phyloP scores from a whole-genome alignment of 1,284 basidiomycete species.

The Melampsora larici-populina region DNA sequence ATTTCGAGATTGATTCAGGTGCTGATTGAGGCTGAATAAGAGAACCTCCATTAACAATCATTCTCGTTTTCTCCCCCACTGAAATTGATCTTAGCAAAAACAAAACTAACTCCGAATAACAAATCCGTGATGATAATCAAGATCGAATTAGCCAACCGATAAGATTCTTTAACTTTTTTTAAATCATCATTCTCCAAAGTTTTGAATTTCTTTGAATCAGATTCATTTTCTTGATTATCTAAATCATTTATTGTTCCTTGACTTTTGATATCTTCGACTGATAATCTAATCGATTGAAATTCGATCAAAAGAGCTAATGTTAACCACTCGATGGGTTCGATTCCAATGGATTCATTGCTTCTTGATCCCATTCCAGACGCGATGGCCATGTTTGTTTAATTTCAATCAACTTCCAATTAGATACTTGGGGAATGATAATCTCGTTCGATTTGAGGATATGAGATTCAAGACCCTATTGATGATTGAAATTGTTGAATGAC shows the following conservation, averaged over 20 bases:
- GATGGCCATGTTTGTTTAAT: no score
- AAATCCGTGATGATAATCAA: not conserved
- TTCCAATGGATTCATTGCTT: no score
- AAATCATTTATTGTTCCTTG: not conserved
- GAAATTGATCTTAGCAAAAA: not conserved
- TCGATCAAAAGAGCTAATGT: constrained; percentile 6
- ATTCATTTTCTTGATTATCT: not conserved
- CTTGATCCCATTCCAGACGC: no score
- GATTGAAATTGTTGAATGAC: no score
- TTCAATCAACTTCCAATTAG: no score
- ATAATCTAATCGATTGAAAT: constrained; percentile 13
- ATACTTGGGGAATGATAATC: no score
- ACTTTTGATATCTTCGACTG: not conserved
- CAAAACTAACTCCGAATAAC: not conserved
- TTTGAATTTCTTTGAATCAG: not conserved
- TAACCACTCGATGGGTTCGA: no score
- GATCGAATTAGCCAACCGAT: not conserved
- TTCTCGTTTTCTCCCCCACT: no score
- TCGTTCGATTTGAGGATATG: no score
- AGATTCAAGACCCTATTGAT: no score
- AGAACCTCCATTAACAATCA: not conserved
- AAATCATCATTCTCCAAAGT: not conserved
- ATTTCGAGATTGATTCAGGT: not conserved
- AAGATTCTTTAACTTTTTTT: not conserved
- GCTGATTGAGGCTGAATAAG: not conserved